These are phyloP conservation scores for Cryptococcus sp. DNA, from an alignment of 1,284 basidiomycete species.

Conservation along the genomic window DNA sequence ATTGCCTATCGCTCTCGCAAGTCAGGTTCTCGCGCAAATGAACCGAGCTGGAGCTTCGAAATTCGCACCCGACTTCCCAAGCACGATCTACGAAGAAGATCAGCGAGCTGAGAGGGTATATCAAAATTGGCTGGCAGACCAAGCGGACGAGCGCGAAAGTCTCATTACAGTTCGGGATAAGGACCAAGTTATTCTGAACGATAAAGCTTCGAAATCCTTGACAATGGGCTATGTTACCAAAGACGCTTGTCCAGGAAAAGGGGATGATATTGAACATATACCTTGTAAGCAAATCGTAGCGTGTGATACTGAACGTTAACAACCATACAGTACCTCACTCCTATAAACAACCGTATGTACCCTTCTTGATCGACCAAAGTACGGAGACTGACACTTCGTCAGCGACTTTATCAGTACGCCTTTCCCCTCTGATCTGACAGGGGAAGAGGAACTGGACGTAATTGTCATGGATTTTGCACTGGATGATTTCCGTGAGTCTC, in stretches of 20 bases:
- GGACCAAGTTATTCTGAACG: neutral
- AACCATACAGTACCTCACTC: slow-evolving; percentile 10
- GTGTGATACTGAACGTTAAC: neutral
- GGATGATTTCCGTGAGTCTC: slow-evolving; percentile 41
- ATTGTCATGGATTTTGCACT: slow-evolving; percentile 46
- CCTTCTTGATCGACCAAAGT: neutral
- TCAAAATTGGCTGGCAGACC: slow-evolving; percentile 22
- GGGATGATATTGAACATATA: slow-evolving; percentile 46
- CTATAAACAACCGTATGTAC: slow-evolving; percentile 23
- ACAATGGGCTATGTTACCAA: slow-evolving; percentile 44
- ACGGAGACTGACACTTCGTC: neutral
- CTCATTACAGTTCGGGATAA: neutral
- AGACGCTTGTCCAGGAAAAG: slow-evolving; percentile 37
- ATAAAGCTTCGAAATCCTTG: slow-evolving; percentile 9
- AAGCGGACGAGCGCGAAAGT: slow-evolving; percentile 16
- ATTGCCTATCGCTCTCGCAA: slow-evolving; percentile 33
- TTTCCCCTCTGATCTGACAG: slow-evolving; percentile 27
- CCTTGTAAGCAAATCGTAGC: slow-evolving; percentile 27
- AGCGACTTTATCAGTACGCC: slow-evolving; percentile 42
- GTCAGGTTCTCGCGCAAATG: slow-evolving; percentile 35
- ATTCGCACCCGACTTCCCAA: slow-evolving; percentile 15
- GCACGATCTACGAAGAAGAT: slow-evolving; percentile 18
- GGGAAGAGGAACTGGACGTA: slow-evolving; percentile 38
- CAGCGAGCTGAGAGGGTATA: slow-evolving; percentile 21
- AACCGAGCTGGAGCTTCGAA: slow-evolving; percentile 43